These are phyloP conservation scores for Mariannaea elegans DNA, from an alignment of 2,329 filamentous ascomycete species.

Conservation along the genomic window DNA sequence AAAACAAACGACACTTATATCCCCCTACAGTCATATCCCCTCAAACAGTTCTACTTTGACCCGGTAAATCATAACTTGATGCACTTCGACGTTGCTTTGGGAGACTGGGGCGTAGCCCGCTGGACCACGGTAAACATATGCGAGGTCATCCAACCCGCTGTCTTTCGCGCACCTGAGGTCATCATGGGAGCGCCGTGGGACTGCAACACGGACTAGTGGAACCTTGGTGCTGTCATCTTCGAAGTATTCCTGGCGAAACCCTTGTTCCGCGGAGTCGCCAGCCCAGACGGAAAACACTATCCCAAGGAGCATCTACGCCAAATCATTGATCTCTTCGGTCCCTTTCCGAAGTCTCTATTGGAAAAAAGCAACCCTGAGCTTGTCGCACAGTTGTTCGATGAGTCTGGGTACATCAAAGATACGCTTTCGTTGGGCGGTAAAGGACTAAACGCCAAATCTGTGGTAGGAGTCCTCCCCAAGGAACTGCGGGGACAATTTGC, in stretches of 20 bases:
- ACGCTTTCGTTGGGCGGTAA: too few relatives aligned
- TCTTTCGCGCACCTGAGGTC: constrained; percentile 37
- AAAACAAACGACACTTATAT: constrained; percentile 16
- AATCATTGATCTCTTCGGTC: constrained; percentile 30
- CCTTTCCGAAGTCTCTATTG: constrained; percentile 24
- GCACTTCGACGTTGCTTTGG: constrained; percentile 25
- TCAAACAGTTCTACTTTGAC: constrained; percentile 26
- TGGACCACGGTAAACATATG: constrained; percentile 31
- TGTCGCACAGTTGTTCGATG: constrained; percentile 11
- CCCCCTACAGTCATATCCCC: constrained; percentile 12
- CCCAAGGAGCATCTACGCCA: constrained; percentile 24
- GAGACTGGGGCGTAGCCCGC: constrained; percentile 34
- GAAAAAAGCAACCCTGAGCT: constrained; percentile 19
- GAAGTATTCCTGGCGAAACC: constrained; percentile 28
- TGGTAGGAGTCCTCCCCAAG: too few relatives aligned
- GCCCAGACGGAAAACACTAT: constrained; percentile 17
- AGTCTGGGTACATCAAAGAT: constrained; percentile 17
- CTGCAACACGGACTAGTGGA: constrained; percentile 31
- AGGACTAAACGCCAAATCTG: too few relatives aligned
- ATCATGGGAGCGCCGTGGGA: constrained; percentile 35
- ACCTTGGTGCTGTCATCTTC: constrained; percentile 29
- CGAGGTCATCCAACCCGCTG: constrained; percentile 33
- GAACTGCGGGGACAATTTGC: too few relatives aligned
- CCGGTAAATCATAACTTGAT: not conserved
- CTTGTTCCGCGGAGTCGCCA: constrained; percentile 22